Conservation (phyloP, 225 moss, liverwort and hornwort genomes). For the Pleurozium schreberi region DNA sequence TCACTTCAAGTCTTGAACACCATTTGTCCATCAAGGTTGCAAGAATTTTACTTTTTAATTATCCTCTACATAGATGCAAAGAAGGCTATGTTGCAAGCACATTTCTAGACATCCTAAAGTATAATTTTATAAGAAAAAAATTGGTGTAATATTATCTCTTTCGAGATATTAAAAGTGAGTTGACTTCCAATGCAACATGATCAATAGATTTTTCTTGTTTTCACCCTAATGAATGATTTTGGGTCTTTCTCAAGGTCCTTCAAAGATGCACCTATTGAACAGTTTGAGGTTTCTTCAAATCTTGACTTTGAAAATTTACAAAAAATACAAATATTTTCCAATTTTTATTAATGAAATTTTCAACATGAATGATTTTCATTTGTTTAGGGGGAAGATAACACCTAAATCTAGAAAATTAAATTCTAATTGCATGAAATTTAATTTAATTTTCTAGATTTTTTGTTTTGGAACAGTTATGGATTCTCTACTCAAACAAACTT, state of each 20-base stretch:
- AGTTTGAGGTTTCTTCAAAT: neutral
- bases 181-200: neutral
- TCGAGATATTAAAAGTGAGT: too few species aligned
- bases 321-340: neutral
- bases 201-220: neutral
- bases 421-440: too few species aligned
- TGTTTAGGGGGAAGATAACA: neutral
- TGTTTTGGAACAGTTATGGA: too few species aligned
- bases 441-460: too few species aligned
- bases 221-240: neutral
- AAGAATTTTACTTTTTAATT: neutral
- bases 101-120: neutral
- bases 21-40: neutral
- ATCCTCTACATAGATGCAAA: neutral
- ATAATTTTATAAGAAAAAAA: neutral
- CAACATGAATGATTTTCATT: too few species aligned
- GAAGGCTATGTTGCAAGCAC: neutral
- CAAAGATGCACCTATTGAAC: neutral
- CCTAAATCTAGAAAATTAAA: too few species aligned
- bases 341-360: neutral
- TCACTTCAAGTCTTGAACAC: neutral
- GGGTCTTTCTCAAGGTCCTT: neutral
- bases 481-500: too few species aligned
- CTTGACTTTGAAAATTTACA: neutral
- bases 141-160: neutral